Evolutionary conservation across 257 asterid genomes (phyloP), one percentile per base, ranked within the genome.

Genomic region (Ballota nigra): DNA sequence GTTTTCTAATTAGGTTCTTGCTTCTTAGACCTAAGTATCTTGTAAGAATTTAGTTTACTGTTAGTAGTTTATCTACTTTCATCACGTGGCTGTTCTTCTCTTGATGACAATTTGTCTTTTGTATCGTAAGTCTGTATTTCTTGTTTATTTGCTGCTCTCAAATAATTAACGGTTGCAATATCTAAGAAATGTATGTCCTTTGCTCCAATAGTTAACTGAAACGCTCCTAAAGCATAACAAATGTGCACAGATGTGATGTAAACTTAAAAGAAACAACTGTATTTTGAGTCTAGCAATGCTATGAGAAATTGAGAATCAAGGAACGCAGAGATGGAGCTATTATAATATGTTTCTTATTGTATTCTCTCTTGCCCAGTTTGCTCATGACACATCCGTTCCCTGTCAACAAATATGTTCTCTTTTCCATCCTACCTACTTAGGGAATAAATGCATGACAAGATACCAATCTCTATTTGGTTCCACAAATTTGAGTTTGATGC

Each of bases 311-410:
- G n/a, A n/a, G n/a, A n/a, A 1, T 24, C 51, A 75, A 52, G 12
- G 40, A 53, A 52, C 28, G n/a, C 23, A 38, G 75, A 41, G 5
- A 24, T 62, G 26, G 72, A 63, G 49, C 71, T 72, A 41, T 60
- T 59, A 13, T 45, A 45, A 29, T 19, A 16, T 49, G 59, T 23
- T 58, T 19, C 33, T 58, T 69, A 40, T 63, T 61, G 56, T 36
- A 26, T 62, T 62, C 52, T 45, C 49, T 45, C n/a, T 64, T 8
- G 45, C 34, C 56, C 31, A 6, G 19, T 49, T 49, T 71, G 29
- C 33, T 12, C 34, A 23, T 24, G 10, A 1, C 16, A 4, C 33
- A 6, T 24, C 70, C 69, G 26, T 56, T 28, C 59, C 52, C 53
- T 63, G 62, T 73, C 56, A 40, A 40, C 13, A 38, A 47, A 59